Conservation (phyloP, 306 rosid genomes). For the Delonix regia region DNA sequence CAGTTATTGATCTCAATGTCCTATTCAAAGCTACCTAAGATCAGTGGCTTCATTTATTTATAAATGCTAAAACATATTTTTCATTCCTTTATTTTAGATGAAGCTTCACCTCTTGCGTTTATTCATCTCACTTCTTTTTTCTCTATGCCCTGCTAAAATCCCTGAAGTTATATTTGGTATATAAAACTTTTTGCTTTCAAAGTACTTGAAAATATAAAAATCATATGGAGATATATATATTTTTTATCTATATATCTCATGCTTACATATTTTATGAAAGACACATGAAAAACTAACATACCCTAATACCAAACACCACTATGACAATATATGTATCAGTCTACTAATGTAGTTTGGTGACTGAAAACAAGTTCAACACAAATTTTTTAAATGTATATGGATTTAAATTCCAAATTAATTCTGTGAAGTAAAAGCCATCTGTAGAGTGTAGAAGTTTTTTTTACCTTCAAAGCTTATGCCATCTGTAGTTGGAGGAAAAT, state of each 20-base stretch:
- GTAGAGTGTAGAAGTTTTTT: too few species aligned
- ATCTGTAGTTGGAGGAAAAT: too few species aligned
- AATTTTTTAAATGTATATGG: not conserved
- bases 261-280: not conserved
- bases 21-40: too few species aligned
- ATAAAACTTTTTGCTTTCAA: too few species aligned
- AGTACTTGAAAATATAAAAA: too few species aligned
- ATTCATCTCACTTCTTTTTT: too few species aligned
- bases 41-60: not conserved
- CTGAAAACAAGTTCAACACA: not conserved
- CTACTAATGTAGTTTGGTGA: not conserved
- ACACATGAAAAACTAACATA: not conserved
- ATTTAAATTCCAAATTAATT: not conserved
- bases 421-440: not conserved
- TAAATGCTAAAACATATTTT: not conserved
- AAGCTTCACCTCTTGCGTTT: not conserved
- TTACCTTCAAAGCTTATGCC: too few species aligned
- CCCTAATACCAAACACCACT: not conserved
- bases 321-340: not conserved
- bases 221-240: too few species aligned
- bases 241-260: too few species aligned
- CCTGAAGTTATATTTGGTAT: not conserved
- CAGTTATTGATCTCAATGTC: too few species aligned
- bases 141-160: too few species aligned
- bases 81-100: too few species aligned